These are phyloP conservation scores for Aspergillus sclerotioniger DNA, from an alignment of 495 filamentous ascomycete genomes.

Conservation along the genomic window DNA sequence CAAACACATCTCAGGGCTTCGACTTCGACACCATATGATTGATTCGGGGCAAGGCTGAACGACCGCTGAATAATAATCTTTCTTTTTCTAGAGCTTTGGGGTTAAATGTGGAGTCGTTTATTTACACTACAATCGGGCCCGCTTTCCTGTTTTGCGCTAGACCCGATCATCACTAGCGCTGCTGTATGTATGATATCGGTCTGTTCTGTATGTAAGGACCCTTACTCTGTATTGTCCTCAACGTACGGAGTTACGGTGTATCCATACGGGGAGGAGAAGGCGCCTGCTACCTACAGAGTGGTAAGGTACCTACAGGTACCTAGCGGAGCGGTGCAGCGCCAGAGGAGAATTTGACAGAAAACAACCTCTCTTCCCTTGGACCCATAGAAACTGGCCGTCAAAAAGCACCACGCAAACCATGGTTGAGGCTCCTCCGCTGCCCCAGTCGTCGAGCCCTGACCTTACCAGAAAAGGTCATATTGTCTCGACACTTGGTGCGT, in stretches of 20 bases:
- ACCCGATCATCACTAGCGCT: background rate
- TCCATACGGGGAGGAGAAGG: background rate
- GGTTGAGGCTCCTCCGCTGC: conserved; percentile 20
- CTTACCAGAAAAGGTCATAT: conserved; percentile 17
- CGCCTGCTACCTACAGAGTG: no score
- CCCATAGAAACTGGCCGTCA: conserved; percentile 3
- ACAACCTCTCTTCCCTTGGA: background rate
- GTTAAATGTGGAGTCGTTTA: conserved; percentile 26
- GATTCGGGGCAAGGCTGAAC: background rate
- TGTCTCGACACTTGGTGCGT: conserved; percentile 13
- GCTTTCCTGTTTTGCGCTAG: conserved; percentile 13
- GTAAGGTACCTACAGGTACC: background rate
- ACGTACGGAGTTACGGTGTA: background rate
- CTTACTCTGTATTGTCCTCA: conserved; percentile 9
- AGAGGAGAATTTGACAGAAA: background rate
- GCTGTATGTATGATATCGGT: conserved; percentile 6
- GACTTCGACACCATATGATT: background rate
- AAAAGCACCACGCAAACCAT: conserved; percentile 15
- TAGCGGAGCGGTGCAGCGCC: background rate
- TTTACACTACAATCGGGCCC: conserved; percentile 26
- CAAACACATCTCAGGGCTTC: background rate
- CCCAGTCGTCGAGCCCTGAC: conserved; percentile 4
- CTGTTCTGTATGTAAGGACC: conserved; percentile 9
- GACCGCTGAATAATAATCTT: conserved; percentile 6
- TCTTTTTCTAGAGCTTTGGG: conserved; percentile 18